phyloP scores from a whole-genome alignment of 1,284 basidiomycete species.

The Pterulicium gracile region DNA sequence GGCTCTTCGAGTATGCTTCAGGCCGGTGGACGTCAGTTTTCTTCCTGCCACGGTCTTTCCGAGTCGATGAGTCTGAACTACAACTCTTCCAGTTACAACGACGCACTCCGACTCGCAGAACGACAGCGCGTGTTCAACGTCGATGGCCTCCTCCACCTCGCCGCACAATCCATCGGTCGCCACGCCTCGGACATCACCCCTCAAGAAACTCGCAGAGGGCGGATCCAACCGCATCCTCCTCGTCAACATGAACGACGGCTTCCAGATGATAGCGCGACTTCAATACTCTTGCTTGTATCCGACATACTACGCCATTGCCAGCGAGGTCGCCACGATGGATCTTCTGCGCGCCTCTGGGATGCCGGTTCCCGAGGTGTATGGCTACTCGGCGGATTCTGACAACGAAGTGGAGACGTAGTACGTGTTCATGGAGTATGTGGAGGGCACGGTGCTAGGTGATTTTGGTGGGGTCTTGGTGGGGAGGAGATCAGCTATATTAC shows the following conservation, averaged over 20 bases:
- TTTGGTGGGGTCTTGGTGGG: constrained; percentile 31
- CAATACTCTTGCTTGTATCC: background rate
- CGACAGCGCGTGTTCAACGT: background rate
- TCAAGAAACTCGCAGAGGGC: background rate
- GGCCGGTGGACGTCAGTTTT: background rate
- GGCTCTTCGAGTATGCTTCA: background rate
- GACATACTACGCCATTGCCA: background rate
- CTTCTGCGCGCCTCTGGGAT: background rate
- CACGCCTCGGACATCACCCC: background rate
- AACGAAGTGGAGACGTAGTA: constrained; percentile 40
- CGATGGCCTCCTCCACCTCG: background rate
- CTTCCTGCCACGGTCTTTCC: background rate
- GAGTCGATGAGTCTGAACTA: background rate
- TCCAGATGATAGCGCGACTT: background rate
- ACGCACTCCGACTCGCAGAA: background rate
- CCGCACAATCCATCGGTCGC: background rate
- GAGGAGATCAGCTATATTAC: constrained; percentile 29
- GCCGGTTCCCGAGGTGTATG: background rate
- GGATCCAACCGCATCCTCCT: background rate
- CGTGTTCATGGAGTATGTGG: constrained; percentile 40
- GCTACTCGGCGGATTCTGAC: constrained; percentile 28
- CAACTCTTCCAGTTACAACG: background rate
- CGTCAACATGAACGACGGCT: background rate
- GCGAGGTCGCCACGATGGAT: background rate
- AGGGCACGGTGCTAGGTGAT: constrained; percentile 32